These are phyloP conservation scores for Carallia pectinifolia DNA, from an alignment of 345 rosid genomes.

Conservation along the genomic window DNA sequence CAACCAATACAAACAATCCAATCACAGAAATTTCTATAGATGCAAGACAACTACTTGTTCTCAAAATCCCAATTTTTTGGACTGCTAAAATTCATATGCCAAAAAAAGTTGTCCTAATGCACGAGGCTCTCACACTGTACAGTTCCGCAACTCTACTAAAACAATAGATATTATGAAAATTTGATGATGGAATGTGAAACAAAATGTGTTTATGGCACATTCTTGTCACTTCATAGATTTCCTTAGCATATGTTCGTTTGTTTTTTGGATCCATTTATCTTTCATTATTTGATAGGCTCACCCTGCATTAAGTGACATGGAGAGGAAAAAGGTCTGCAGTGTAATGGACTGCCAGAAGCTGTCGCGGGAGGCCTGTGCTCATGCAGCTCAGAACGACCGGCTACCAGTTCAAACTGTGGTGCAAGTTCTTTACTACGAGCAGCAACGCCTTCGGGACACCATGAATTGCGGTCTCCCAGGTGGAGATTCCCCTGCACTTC, in stretches of 20 bases:
- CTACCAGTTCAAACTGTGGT: conserved; percentile 91
- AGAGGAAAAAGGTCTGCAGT: conserved; percentile 92
- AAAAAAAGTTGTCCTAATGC: too few species aligned
- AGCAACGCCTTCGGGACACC: conserved; percentile 73
- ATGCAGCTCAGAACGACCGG: conserved; percentile 86
- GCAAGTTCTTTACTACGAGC: conserved; percentile 91
- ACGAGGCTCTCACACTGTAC: too few species aligned
- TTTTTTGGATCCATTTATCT: conserved; percentile 2
- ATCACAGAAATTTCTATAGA: too few species aligned
- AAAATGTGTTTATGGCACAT: background rate
- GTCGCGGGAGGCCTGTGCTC: conserved; percentile 90
- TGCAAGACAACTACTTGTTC: too few species aligned
- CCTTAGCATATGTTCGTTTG: background rate
- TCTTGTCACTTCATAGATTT: conserved; percentile 1
- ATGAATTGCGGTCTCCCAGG: conserved; percentile 40
- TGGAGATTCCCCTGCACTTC: conserved; percentile 36
- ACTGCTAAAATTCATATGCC: too few species aligned
- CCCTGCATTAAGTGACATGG: conserved; percentile 74
- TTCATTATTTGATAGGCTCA: conserved; percentile 58
- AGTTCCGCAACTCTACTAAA: too few species aligned
- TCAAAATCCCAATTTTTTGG: too few species aligned
- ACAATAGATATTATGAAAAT: too few species aligned
- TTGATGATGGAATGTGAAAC: too few species aligned
- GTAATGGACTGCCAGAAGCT: conserved; percentile 95
- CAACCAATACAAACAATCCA: too few species aligned